phyloP scores from a whole-genome alignment of 2,329 filamentous ascomycete species.

The Clonostachys rosea region DNA sequence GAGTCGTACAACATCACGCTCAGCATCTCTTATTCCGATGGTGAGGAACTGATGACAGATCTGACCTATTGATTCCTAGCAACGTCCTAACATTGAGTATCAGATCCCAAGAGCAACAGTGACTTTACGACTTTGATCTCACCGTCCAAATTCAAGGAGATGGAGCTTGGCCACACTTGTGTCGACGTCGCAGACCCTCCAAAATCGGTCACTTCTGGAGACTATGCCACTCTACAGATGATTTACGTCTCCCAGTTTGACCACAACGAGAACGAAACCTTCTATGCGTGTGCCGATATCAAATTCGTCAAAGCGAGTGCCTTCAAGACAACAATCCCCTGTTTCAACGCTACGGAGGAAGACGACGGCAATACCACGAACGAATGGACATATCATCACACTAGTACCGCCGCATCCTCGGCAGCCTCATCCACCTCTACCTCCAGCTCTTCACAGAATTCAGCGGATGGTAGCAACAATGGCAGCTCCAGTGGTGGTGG shows the following conservation, averaged over 20 bases:
- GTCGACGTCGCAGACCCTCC: conserved; percentile 27
- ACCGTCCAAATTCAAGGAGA: conserved; percentile 23
- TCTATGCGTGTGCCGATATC: conserved; percentile 46
- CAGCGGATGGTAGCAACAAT: neutral
- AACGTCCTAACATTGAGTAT: neutral
- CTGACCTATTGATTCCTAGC: no score
- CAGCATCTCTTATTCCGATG: conserved; percentile 44
- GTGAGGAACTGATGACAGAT: conserved; percentile 21
- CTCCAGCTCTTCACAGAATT: no score
- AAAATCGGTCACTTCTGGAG: conserved; percentile 24
- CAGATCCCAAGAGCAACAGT: conserved; percentile 29
- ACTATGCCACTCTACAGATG: conserved; percentile 43
- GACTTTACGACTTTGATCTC: conserved; percentile 34
- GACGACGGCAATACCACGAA: conserved; percentile 11
- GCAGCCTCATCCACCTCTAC: no score
- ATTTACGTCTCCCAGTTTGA: conserved; percentile 39
- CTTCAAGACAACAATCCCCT: conserved; percentile 27
- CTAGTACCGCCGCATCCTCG: no score
- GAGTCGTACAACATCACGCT: conserved; percentile 51
- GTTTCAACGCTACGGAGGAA: conserved; percentile 36
- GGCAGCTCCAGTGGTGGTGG: conserved; percentile 13
- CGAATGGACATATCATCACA: no score
- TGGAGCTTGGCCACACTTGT: conserved; percentile 41
- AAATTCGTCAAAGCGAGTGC: conserved; percentile 27
- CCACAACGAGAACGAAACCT: conserved; percentile 35